Base-by-base conservation (phyloP, 805 yeast genomes). In the Cyberlindnera japonica region DNA sequence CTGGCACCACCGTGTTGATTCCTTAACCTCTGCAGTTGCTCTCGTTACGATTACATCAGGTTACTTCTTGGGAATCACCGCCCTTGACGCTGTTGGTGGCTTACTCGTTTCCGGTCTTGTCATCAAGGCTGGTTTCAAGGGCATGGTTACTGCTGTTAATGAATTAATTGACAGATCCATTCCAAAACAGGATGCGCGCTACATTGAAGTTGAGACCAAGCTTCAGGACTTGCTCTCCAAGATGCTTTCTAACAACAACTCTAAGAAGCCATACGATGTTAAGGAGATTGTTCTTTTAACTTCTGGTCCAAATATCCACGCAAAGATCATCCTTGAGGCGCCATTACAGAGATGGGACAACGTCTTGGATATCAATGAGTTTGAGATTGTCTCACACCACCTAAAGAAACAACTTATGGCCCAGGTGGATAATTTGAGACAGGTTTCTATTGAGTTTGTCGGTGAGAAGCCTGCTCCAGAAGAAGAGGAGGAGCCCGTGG, bases 1-100 rank as follows among this genome's bases (percentile, higher is more conserved):
- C 3, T 93, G 99, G 98, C 99, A 93, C 61, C 99, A 93, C 59
- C 74, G 99, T 48, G 93, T 91, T 10, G 99, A 93, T 58, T 83
- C 95, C 1, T 61, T 93, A 52, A 95, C 98, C 1, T 87, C 97
- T 0, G 71, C 83, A 17, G 98, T 91, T 7, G 97, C 98, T 0
- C 72, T 91, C 16, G 74, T 80, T 4, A 89, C 98, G 1, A 93
- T 93, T 37, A 75, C 95, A 0, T 81, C 90, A 2, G 95, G 96
- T 24, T 81, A 84, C 50, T 68, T 87, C 44, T 75, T 89, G 47
- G 75, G 81, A 47, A 74, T 87, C 28, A 80, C 79, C 32, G 88
- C 96, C 81, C 65, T 93, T 40, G 99, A 93, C 60, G 85, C 97
- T 3, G 74, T 88, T 41, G 99, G 98, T 47, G 99, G 98, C 0